Evolutionary conservation across 2,329 filamentous ascomycete species (phyloP).

Genomic region (Penicillium olsonii): DNA sequence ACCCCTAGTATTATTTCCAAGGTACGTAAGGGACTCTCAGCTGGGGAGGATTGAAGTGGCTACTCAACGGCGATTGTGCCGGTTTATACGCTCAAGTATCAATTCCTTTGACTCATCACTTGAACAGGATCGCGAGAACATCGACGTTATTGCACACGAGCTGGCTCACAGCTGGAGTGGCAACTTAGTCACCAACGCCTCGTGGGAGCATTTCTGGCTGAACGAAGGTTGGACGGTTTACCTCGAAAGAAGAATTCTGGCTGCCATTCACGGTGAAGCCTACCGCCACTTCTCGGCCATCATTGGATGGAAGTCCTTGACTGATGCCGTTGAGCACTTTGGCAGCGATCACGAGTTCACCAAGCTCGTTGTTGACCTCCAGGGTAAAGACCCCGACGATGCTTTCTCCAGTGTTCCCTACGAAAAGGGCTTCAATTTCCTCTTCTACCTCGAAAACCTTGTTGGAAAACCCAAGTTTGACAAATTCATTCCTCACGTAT

Average conservation of each 20-base stretch:
- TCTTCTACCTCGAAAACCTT: conserved; percentile 85
- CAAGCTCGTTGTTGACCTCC: conserved; percentile 82
- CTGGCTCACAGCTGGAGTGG: conserved; percentile 79
- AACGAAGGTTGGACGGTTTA: conserved; percentile 93
- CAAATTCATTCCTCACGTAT: conserved; percentile 81
- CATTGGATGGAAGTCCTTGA: conserved; percentile 88
- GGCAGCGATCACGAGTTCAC: conserved; percentile 90
- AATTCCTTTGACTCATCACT: neutral
- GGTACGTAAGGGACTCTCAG: conserved; percentile 30
- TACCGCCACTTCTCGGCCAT: conserved; percentile 94
- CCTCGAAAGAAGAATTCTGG: conserved; percentile 73
- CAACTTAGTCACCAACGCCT: conserved; percentile 63
- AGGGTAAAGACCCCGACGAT: conserved; percentile 91
- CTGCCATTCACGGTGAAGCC: conserved; percentile 68
- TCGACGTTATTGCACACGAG: conserved; percentile 94
- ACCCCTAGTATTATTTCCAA: conserved; percentile 93
- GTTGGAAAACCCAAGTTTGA: conserved; percentile 87
- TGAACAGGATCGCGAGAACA: conserved; percentile 71
- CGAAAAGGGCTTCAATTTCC: conserved; percentile 93
- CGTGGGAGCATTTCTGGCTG: conserved; percentile 59
- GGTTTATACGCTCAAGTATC: neutral
- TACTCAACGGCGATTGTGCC: neutral
- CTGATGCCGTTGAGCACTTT: conserved; percentile 76
- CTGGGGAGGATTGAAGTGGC: too few relatives aligned
- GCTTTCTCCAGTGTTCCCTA: conserved; percentile 92